Evolutionary conservation across 192 early-diverging fungal genomes (phyloP), one percentile per base, ranked within the genome.

Genomic region (Backusella sp.): DNA sequence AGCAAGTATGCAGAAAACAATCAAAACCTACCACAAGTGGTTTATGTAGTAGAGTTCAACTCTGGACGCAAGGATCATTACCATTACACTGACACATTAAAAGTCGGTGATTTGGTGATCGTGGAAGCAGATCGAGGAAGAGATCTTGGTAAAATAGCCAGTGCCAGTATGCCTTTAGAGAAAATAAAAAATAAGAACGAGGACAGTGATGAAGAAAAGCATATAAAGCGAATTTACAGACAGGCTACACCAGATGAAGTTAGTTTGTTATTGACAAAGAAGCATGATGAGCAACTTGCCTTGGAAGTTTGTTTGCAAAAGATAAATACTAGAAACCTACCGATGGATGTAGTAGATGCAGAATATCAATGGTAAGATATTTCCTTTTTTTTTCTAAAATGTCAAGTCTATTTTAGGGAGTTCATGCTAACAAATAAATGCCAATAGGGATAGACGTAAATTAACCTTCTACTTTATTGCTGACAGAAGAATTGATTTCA

Each of bases 381-480:
- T 3, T 12, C 35, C 46, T 32, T 39, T 35, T 8, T 21, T 26
- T 21, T 21, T 26, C 32, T 17, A 11, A 26, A 72, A 72, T 15
- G 39, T 3, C 12, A 42, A 35, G 39, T 17, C 19, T 35, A 39
- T 68, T 70, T 62, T 62, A 49, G 46, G 26, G 69, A 39, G 44
- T 32, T n/a, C 49, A 49, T 49, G 17, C 46, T 49, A 49, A 49
- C 8, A 46, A 30, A 66, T 84, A 76, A 44, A 44, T 49, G 0
- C 15, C 46, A 19, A 49, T 77, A 94, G 93, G 91, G 96, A 99
- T 83, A 89, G 97, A 19, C 91, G 95, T 76, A 99, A 99, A 88
- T 86, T 99, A 62, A 98, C 96, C 1, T 99, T 98, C 67, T 97
- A 97, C 81, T 99, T 97, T 86, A 90, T 94, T 6, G 95, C 96